Conservation (phyloP, 495 filamentous ascomycete genomes). For the Aspergillus bertholletiae region DNA sequence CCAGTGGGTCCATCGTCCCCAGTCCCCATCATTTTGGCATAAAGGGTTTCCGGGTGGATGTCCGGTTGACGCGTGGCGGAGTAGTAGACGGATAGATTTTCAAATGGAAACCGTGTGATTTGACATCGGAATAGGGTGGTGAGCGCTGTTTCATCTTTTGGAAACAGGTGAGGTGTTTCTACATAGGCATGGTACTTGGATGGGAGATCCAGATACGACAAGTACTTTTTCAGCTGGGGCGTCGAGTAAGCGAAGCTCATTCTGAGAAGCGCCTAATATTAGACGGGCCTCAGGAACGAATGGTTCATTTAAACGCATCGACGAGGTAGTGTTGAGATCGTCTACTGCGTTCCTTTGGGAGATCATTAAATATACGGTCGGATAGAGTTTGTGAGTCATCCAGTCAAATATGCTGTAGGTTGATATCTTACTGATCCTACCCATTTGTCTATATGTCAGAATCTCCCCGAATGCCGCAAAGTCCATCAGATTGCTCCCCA, state of each 20-base stretch:
- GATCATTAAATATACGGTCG: too few relatives aligned
- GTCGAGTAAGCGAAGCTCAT: slow-evolving; percentile 15
- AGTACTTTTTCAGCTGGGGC: slow-evolving; percentile 20
- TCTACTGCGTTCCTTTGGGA: too few relatives aligned
- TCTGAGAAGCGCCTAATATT: too few relatives aligned
- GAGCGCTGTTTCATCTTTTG: slow-evolving; percentile 22
- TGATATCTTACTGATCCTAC: too few relatives aligned
- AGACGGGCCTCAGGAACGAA: too few relatives aligned
- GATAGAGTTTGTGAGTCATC: too few relatives aligned
- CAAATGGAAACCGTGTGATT: slow-evolving; percentile 64
- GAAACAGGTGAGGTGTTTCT: slow-evolving; percentile 16
- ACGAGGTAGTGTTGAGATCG: too few relatives aligned
- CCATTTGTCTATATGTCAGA: too few relatives aligned
- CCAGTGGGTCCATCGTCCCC: slow-evolving; percentile 28
- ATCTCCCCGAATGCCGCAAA: too few relatives aligned
- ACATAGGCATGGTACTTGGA: slow-evolving; percentile 15
- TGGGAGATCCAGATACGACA: slow-evolving; percentile 22
- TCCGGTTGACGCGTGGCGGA: slow-evolving; percentile 47
- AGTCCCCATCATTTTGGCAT: slow-evolving; percentile 57
- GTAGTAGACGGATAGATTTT: slow-evolving; percentile 61
- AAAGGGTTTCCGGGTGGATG: slow-evolving; percentile 56
- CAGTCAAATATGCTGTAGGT: too few relatives aligned
- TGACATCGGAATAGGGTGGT: slow-evolving; percentile 36
- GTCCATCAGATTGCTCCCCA: too few relatives aligned
- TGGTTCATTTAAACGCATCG: too few relatives aligned